These are phyloP conservation scores for Chalara sp. DNA, from an alignment of 2,329 filamentous ascomycete species.

Conservation along the genomic window DNA sequence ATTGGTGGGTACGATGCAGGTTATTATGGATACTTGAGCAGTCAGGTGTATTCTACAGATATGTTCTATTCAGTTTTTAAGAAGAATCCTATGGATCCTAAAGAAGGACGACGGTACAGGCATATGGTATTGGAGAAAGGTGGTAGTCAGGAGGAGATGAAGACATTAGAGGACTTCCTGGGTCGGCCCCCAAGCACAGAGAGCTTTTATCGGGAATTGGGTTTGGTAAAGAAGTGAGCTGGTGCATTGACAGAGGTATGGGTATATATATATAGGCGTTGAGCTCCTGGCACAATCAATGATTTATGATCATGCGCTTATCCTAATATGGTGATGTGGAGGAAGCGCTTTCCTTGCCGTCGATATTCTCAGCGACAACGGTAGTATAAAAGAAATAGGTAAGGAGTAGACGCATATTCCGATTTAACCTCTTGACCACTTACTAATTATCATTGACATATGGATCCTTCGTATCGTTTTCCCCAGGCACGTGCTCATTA, in stretches of 20 bases:
- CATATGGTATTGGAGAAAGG: slow-evolving; percentile 74
- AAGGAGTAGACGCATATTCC: too few species aligned
- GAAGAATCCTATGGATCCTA: slow-evolving; percentile 68
- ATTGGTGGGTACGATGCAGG: slow-evolving; percentile 81
- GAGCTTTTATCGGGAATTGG: slow-evolving; percentile 74
- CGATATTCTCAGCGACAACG: too few species aligned
- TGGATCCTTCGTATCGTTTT: too few species aligned
- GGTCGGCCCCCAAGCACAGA: slow-evolving; percentile 70
- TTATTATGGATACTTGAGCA: slow-evolving; percentile 71
- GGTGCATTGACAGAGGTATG: background rate
- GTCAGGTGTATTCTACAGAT: slow-evolving; percentile 75
- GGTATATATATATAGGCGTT: too few species aligned
- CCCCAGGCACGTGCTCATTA: too few species aligned
- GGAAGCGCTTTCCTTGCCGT: too few species aligned
- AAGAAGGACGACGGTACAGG: slow-evolving; percentile 68
- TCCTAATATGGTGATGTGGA: too few species aligned
- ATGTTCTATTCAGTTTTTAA: slow-evolving; percentile 83
- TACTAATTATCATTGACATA: too few species aligned
- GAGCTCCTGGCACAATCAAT: too few species aligned
- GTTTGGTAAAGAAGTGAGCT: slow-evolving; percentile 30
- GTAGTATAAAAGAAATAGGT: too few species aligned
- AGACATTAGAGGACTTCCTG: slow-evolving; percentile 70
- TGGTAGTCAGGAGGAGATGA: slow-evolving; percentile 75
- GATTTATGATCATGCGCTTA: too few species aligned
- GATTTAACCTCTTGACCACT: too few species aligned